Percentiles rank a stretch among this genome's conserved stretches.
Evolutionary conservation across 23 red algal species (phyloP).

Genomic region (Chondrus crispus): DNA sequence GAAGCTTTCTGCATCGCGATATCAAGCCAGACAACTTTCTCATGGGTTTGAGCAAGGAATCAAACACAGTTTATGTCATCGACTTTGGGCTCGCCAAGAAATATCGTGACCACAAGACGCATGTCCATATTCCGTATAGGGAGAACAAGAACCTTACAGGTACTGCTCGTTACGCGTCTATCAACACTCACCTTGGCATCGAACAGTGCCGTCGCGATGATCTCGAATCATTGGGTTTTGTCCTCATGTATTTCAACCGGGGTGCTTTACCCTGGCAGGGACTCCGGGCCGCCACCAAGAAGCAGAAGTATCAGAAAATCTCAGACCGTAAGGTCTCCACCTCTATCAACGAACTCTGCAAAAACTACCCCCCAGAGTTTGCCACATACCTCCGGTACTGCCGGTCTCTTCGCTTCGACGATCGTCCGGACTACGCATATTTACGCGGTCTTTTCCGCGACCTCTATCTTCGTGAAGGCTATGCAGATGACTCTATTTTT

Average conservation of each 20-base stretch:
- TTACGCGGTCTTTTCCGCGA: conserved; percentile 86
- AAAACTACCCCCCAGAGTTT: conserved; percentile 90
- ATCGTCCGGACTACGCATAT: conserved; percentile 95
- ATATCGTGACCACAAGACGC: conserved; percentile 96
- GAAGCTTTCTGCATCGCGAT: conserved; percentile 96
- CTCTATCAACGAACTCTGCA: conserved; percentile 88
- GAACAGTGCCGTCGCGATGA: conserved; percentile 98
- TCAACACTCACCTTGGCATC: conserved; percentile 99
- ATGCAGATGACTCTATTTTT: conserved; percentile 86
- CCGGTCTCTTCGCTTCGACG: conserved; percentile 88
- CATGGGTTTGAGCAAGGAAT: conserved; percentile 91
- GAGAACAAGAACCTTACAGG: conserved; percentile 99
- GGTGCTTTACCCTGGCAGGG: conserved; percentile 98
- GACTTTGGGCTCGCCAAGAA: conserved; percentile 99
- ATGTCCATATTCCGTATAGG: conserved; percentile 97
- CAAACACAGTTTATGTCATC: conserved; percentile 94
- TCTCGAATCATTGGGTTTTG: conserved; percentile 98
- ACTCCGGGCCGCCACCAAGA: conserved; percentile 94
- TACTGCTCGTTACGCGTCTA: conserved; percentile 96
- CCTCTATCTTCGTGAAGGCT: conserved; percentile 88
- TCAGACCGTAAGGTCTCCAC: conserved; percentile 95
- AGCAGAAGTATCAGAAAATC: conserved; percentile 99
- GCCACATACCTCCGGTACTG: conserved; percentile 92
- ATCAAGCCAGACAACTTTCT: conserved; percentile 99
- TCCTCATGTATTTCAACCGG: conserved; percentile 99